A percentile compares a stretch with the other conserved stretches of the same genome.
phyloP scores from a whole-genome alignment of 305 asterid genomes.

The Striga hermonthica region DNA sequence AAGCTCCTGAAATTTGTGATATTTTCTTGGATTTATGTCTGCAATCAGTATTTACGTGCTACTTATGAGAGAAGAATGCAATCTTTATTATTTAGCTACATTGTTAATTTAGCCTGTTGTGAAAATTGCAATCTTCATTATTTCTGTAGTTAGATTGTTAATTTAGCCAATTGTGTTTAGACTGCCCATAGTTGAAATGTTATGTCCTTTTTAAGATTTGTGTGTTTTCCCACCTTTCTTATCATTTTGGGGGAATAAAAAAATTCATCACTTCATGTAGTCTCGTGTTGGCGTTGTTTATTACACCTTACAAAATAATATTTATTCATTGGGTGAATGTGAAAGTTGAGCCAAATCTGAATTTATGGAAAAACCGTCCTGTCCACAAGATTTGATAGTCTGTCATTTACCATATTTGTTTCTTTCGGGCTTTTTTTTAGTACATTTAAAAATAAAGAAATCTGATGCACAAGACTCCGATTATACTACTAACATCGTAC shows the following conservation, averaged over 20 bases:
- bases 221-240: neutral
- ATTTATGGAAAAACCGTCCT: neutral
- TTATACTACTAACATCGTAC: slow-evolving; percentile 24
- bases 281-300: neutral
- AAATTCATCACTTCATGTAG: neutral
- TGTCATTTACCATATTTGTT: neutral
- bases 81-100: no score
- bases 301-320: neutral
- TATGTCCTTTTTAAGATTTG: neutral
- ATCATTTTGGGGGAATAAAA: neutral
- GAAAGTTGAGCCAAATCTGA: no score
- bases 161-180: neutral
- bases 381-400: neutral
- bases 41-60: no score
- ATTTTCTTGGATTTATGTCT: no score
- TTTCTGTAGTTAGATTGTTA: no score
- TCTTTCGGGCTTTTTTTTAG: neutral
- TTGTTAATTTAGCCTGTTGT: no score
- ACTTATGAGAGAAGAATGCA: no score
- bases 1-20: no score
- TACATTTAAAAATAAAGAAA: neutral
- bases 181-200: neutral
- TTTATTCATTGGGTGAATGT: no score
- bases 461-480: neutral
- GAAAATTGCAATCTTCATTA: no score